Conservation (phyloP, 2,329 filamentous ascomycete genomes). For the Chrysosporium keratinophilum region DNA sequence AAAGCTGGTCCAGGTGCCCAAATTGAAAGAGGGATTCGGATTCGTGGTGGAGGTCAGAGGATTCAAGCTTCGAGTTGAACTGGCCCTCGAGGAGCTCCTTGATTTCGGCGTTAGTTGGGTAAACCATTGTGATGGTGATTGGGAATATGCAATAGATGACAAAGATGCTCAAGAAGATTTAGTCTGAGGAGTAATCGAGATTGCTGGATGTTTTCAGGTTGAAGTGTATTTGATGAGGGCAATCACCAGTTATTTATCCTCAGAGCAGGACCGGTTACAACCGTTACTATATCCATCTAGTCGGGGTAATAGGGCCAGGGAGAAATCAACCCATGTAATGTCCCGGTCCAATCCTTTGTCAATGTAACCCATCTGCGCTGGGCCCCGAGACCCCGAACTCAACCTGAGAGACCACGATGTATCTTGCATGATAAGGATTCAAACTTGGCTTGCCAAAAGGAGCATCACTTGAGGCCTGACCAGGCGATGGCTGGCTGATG, state of each 20-base stretch:
- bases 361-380: slow-evolving; percentile 9
- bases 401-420: not conserved
- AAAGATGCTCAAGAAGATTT: not conserved
- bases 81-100: slow-evolving; percentile 11
- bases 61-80: slow-evolving; percentile 8
- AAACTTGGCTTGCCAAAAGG: slow-evolving; percentile 1
- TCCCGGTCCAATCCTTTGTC: not conserved
- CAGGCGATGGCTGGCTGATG: not conserved
- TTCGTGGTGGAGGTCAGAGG: slow-evolving; percentile 5
- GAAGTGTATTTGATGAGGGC: not conserved
- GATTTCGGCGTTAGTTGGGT: slow-evolving; percentile 11
- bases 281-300: not conserved
- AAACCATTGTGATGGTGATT: slow-evolving; percentile 6
- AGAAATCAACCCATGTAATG: not conserved
- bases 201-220: not conserved
- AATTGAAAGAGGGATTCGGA: slow-evolving; percentile 11
- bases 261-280: not conserved
- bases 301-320: not conserved
- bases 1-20: slow-evolving; percentile 10
- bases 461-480: not conserved
- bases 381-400: not conserved
- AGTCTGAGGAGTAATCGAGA: not conserved
- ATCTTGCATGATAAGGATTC: not conserved
- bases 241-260: not conserved
- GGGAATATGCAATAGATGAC: not conserved